phyloP scores from a whole-genome alignment of 179 eudicot genomes.

The Beta macrorhiza region DNA sequence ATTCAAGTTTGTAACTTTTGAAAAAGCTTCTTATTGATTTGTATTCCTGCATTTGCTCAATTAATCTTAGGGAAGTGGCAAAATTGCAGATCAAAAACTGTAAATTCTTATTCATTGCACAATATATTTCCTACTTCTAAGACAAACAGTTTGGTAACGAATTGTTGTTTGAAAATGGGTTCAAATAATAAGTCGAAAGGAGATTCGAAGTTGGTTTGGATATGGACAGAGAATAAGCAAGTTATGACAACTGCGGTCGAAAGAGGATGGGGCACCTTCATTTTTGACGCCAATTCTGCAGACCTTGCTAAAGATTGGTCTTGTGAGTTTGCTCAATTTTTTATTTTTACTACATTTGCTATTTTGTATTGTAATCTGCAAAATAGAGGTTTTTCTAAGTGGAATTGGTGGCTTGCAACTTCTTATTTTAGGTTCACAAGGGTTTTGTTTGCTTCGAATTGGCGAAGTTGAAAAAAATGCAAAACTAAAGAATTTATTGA shows the following conservation, averaged over 20 bases:
- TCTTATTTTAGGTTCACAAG: not conserved
- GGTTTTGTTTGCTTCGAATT: too few species aligned
- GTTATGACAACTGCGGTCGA: conserved; percentile 91
- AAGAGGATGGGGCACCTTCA: conserved; percentile 83
- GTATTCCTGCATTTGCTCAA: conserved; percentile 12
- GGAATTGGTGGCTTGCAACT: not conserved
- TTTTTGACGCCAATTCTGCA: conserved; percentile 45
- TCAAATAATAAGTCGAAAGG: conserved; percentile 11
- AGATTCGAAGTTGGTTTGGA: conserved; percentile 67
- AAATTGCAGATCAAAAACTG: conserved; percentile 17
- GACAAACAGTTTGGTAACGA: conserved; percentile 3
- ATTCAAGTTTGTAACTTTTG: not conserved
- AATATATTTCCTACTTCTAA: not conserved
- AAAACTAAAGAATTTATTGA: too few species aligned
- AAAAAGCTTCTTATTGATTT: not conserved
- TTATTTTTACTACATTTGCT: not conserved
- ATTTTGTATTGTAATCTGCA: not conserved
- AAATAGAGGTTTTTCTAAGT: not conserved
- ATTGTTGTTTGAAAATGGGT: conserved; percentile 33
- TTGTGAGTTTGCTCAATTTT: conserved; percentile 36
- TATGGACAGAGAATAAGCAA: conserved; percentile 82
- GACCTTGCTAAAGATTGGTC: conserved; percentile 70
- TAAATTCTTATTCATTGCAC: not conserved
- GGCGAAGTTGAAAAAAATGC: too few species aligned
- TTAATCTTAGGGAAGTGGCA: conserved; percentile 24